Conservation (phyloP, 2,329 filamentous ascomycete species). For the Sclerotinia minor region DNA sequence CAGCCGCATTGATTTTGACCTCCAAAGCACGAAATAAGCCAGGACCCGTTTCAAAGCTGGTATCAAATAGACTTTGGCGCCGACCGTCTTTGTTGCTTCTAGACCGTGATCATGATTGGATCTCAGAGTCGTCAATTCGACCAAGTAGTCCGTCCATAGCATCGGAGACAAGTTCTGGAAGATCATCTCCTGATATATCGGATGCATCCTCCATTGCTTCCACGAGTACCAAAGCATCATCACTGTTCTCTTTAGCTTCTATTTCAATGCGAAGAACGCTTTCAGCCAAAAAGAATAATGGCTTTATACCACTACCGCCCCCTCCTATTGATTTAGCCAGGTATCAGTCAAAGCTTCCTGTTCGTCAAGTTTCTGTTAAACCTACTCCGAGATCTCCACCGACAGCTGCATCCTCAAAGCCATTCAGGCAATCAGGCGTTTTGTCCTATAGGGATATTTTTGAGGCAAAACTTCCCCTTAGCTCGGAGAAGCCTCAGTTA, state of each 20-base stretch:
- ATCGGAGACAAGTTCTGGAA: constrained; percentile 37
- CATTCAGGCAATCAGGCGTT: constrained; percentile 36
- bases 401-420: neutral
- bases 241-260: constrained; percentile 27
- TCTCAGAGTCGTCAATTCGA: constrained; percentile 41
- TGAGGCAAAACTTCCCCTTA: constrained; percentile 28
- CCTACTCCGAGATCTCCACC: neutral
- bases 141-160: constrained; percentile 38
- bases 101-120: constrained; percentile 37
- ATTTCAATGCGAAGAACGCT: constrained; percentile 27
- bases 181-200: constrained; percentile 36
- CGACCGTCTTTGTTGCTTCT: constrained; percentile 23
- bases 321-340: constrained; percentile 29
- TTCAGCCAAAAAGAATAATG: constrained; percentile 27
- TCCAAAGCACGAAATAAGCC: constrained; percentile 30
- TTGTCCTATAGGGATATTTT: constrained; percentile 35
- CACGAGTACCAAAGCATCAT: constrained; percentile 41
- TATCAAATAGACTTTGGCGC: constrained; percentile 38
- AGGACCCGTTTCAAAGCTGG: constrained; percentile 27
- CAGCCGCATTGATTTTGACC: constrained; percentile 36
- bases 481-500: constrained; percentile 20
- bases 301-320: constrained; percentile 15
- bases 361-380: constrained; percentile 25
- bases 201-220: constrained; percentile 40
- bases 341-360: constrained; percentile 29